These are phyloP conservation scores for Oxalis stricta DNA, from an alignment of 441 rosid species.

Conservation along the genomic window DNA sequence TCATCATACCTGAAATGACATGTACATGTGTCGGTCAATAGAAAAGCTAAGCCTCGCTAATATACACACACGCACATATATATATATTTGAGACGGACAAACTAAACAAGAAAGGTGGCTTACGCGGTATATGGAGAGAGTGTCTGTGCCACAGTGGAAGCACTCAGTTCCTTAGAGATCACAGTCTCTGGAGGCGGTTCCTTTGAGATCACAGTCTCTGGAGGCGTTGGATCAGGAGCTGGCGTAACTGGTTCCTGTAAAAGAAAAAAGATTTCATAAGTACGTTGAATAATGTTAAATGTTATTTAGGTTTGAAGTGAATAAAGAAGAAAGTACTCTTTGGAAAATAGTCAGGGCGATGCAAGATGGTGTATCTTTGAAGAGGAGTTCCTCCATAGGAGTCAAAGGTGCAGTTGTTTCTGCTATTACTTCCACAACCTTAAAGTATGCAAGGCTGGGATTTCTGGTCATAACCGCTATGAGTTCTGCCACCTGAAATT, in stretches of 20 bases:
- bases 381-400: conserved; percentile 74
- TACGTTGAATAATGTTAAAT: background rate
- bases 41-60: no score
- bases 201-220: conserved; percentile 24
- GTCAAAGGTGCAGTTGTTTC: conserved; percentile 82
- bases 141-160: conserved; percentile 33
- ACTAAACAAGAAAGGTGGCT: conserved; percentile 25
- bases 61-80: no score
- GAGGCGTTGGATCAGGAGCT: conserved; percentile 17
- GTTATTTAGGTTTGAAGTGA: no score
- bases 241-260: conserved; percentile 31
- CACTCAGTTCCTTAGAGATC: conserved; percentile 23
- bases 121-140: conserved; percentile 73
- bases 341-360: conserved; percentile 34
- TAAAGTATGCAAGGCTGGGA: conserved; percentile 58
- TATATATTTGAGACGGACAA: background rate
- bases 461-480: conserved; percentile 85
- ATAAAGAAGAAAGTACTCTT: conserved; percentile 22
- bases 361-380: conserved; percentile 67
- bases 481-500: conserved; percentile 86
- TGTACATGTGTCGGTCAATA: no score
- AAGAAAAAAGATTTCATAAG: conserved; percentile 1
- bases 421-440: conserved; percentile 93
- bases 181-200: no score
- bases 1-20: conserved; percentile 13